Conservation (phyloP, 129 eudicot species). For the Artemisia annua region DNA sequence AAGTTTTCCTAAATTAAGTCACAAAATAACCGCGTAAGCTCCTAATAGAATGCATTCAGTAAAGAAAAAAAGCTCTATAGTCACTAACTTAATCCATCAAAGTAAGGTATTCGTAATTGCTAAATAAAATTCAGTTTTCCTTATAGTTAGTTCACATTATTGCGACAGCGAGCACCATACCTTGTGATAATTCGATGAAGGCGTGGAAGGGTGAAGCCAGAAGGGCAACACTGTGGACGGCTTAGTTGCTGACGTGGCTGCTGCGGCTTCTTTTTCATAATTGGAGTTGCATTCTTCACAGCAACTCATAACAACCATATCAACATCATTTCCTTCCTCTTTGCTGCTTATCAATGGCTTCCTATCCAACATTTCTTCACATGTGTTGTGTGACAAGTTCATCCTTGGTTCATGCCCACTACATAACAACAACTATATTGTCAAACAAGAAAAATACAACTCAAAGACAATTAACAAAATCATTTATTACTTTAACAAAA, state of each 20-base stretch:
- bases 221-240: slow-evolving; percentile 46
- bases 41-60: neutral
- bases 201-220: slow-evolving; percentile 64
- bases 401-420: slow-evolving; percentile 59
- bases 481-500: too few species aligned
- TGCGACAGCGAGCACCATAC: slow-evolving; percentile 24
- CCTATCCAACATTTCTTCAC: slow-evolving; percentile 39
- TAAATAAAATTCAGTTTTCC: too few species aligned
- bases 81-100: too few species aligned
- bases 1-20: slow-evolving; percentile 52
- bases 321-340: slow-evolving; percentile 51
- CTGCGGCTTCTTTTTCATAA: slow-evolving; percentile 67
- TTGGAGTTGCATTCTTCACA: slow-evolving; percentile 72
- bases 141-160: neutral
- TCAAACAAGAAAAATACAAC: too few species aligned
- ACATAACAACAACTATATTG: slow-evolving; percentile 19
- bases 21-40: neutral
- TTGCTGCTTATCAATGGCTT: slow-evolving; percentile 43
- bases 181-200: slow-evolving; percentile 40
- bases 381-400: slow-evolving; percentile 30
- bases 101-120: too few species aligned
- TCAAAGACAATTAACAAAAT: neutral
- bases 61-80: too few species aligned
- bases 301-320: slow-evolving; percentile 43
- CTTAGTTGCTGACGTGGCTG: slow-evolving; percentile 25